These are phyloP conservation scores for Aleurites moluccanus DNA, from an alignment of 441 rosid species.

Conservation along the genomic window DNA sequence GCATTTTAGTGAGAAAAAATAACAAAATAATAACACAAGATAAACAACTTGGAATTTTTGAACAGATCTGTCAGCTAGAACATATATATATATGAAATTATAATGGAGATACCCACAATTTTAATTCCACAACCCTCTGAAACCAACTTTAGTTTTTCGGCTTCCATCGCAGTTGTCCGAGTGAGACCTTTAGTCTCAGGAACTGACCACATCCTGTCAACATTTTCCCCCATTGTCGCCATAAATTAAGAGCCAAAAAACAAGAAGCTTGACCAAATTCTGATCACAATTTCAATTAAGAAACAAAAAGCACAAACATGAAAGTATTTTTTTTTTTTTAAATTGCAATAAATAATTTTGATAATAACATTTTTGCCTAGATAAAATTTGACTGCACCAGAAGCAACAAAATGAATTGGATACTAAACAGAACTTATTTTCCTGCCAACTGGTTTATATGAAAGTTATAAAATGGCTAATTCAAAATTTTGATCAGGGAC, in stretches of 20 bases:
- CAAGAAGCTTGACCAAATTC: background rate
- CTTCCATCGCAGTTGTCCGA: conserved; percentile 61
- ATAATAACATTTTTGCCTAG: background rate
- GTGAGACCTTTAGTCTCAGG: conserved; percentile 67
- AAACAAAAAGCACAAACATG: background rate
- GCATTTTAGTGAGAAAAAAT: conserved; percentile 13
- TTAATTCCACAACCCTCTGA: conserved; percentile 74
- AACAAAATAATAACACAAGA: background rate
- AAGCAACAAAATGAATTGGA: background rate
- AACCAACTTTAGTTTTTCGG: conserved; percentile 67
- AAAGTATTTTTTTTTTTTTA: too few species aligned
- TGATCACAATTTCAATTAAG: background rate
- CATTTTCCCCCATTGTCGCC: conserved; percentile 17
- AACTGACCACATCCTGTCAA: conserved; percentile 65
- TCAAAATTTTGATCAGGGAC: background rate
- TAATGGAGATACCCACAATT: conserved; percentile 52
- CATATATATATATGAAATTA: background rate
- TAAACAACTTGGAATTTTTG: background rate
- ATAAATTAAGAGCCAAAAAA: conserved; percentile 16
- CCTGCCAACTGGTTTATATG: background rate
- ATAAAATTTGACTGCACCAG: background rate
- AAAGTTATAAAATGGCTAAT: background rate
- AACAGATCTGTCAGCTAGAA: background rate
- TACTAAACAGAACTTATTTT: background rate
- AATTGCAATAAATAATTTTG: background rate